A percentile compares a stretch with the other conserved stretches of the same genome.
These are phyloP conservation scores for Mucor racemosus DNA, from an alignment of 371 early-diverging fungal genomes.

Conservation along the genomic window DNA sequence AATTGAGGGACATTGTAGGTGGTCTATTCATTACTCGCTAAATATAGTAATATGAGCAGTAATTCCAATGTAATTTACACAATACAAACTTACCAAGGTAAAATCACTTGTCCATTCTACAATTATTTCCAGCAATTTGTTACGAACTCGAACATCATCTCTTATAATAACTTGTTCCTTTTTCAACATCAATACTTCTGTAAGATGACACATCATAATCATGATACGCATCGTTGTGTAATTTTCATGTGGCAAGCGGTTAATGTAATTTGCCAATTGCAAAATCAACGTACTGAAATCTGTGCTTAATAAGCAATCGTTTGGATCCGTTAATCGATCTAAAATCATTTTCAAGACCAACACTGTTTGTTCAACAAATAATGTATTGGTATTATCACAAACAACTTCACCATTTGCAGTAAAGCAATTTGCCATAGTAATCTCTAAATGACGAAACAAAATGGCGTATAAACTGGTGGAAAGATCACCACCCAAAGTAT, in stretches of 20 bases:
- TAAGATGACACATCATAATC: constrained; percentile 82
- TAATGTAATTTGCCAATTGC: constrained; percentile 76
- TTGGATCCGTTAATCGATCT: constrained; percentile 73
- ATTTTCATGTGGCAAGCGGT: constrained; percentile 64
- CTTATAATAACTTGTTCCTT: constrained; percentile 77
- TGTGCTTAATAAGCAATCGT: constrained; percentile 68
- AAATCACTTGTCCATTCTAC: constrained; percentile 87
- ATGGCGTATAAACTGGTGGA: constrained; percentile 76
- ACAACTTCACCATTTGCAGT: constrained; percentile 68
- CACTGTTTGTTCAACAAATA: constrained; percentile 86
- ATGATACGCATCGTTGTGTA: constrained; percentile 71
- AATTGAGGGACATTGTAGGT: not conserved
- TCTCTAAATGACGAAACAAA: constrained; percentile 76
- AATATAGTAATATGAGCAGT: not conserved
- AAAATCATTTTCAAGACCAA: constrained; percentile 81
- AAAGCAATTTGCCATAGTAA: constrained; percentile 71
- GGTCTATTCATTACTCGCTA: constrained; percentile 22
- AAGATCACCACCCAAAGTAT: constrained; percentile 82
- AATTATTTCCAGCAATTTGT: constrained; percentile 76
- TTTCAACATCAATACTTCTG: constrained; percentile 78
- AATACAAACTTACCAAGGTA: constrained; percentile 39
- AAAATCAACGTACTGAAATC: constrained; percentile 80
- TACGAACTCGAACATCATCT: constrained; percentile 83
- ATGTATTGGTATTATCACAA: constrained; percentile 72
- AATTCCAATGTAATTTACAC: no score